These are phyloP conservation scores for Thermothielavioides terrestris DNA, from an alignment of 495 filamentous ascomycete species.

Conservation along the genomic window DNA sequence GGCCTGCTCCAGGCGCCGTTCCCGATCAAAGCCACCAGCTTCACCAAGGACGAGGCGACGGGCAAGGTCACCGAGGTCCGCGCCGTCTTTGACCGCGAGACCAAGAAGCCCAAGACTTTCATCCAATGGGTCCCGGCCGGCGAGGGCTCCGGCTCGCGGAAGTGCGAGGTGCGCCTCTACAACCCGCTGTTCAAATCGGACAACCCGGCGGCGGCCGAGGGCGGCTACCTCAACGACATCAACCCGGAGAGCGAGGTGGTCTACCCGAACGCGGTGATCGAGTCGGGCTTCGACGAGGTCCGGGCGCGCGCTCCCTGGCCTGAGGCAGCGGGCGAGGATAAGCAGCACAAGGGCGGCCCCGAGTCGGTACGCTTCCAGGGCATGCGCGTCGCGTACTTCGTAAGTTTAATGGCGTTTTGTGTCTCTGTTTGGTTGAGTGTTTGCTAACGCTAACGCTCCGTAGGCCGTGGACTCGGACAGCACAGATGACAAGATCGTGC, in stretches of 20 bases:
- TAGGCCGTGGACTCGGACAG: conserved; percentile 66
- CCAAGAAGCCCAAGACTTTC: conserved; percentile 76
- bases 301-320: conserved; percentile 72
- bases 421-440: too few species aligned
- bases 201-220: conserved; percentile 61
- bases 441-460: conserved; percentile 15
- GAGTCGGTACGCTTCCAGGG: conserved; percentile 88
- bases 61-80: conserved; percentile 63
- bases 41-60: conserved; percentile 58
- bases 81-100: conserved; percentile 57
- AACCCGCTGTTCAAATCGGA: conserved; percentile 81
- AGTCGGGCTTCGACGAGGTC: conserved; percentile 79
- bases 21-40: conserved; percentile 72
- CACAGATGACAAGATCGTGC: conserved; percentile 64
- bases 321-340: conserved; percentile 56
- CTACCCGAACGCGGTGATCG: conserved; percentile 69
- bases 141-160: conserved; percentile 54
- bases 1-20: conserved; percentile 77
- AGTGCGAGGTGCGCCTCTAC: conserved; percentile 72
- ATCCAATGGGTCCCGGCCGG: conserved; percentile 77
- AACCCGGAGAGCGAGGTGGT: conserved; percentile 78
- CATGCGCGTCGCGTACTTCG: conserved; percentile 83
- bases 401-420: conserved; percentile 15
- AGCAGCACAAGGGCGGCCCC: conserved; percentile 47
- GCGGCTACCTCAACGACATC: conserved; percentile 74